Conservation (phyloP, 805 yeast species). For the Candida tibetensis region DNA sequence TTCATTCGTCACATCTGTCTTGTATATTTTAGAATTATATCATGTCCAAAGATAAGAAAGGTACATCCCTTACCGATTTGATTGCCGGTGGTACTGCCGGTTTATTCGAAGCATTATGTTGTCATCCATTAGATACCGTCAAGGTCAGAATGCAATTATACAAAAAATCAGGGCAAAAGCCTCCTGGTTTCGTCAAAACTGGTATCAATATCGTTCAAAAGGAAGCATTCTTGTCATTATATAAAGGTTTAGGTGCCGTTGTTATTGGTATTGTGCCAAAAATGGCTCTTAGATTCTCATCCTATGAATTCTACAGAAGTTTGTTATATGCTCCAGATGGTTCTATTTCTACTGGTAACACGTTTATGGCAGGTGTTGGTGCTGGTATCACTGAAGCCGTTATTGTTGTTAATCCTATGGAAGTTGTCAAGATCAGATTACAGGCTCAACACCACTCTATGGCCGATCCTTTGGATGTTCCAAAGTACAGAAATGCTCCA, state of each 20-base stretch:
- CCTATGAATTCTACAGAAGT: slow-evolving; percentile 85
- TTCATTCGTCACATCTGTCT: too few relatives aligned
- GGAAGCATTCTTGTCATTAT: slow-evolving; percentile 82
- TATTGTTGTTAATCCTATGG: slow-evolving; percentile 93
- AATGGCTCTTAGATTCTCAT: slow-evolving; percentile 95
- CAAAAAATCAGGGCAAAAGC: slow-evolving; percentile 65
- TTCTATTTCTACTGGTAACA: slow-evolving; percentile 64
- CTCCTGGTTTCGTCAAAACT: slow-evolving; percentile 83
- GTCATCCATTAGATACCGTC: slow-evolving; percentile 97
- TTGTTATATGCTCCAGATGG: slow-evolving; percentile 64
- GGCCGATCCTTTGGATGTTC: slow-evolving; percentile 75
- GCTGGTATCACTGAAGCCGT: slow-evolving; percentile 98
- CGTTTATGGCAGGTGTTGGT: slow-evolving; percentile 91
- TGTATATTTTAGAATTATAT: too few relatives aligned
- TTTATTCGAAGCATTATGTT: slow-evolving; percentile 91
- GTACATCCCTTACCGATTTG: slow-evolving; percentile 55
- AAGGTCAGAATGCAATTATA: slow-evolving; percentile 96
- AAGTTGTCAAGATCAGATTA: slow-evolving; percentile 91
- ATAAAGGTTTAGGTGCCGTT: slow-evolving; percentile 96
- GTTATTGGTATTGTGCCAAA: slow-evolving; percentile 96
- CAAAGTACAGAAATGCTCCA: slow-evolving; percentile 88
- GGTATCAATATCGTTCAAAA: slow-evolving; percentile 74
- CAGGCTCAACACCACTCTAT: slow-evolving; percentile 94
- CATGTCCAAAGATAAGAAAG: slow-evolving; percentile 30
- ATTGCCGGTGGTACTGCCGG: slow-evolving; percentile 98